These are phyloP conservation scores for Scleroderma bovista DNA, from an alignment of 768 basidiomycete species.

Conservation along the genomic window DNA sequence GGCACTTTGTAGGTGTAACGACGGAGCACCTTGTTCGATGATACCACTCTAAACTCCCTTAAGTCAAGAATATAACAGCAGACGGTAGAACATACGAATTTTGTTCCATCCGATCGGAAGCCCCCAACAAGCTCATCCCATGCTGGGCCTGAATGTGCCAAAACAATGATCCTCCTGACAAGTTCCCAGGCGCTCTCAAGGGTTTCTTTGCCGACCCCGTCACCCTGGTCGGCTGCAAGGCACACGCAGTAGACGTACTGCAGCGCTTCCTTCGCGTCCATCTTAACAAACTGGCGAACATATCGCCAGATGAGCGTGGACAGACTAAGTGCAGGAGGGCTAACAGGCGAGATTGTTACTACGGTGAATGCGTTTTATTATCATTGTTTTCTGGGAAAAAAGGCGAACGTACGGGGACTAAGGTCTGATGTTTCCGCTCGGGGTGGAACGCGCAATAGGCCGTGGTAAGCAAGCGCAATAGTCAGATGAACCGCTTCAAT, in stretches of 20 bases:
- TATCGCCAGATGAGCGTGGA: constrained; percentile 90
- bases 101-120: constrained; percentile 82
- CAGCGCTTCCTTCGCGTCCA: constrained; percentile 89
- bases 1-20: constrained; percentile 66
- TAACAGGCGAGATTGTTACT: constrained; percentile 70
- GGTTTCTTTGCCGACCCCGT: constrained; percentile 77
- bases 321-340: constrained; percentile 70
- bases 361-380: background rate
- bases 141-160: constrained; percentile 69
- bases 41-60: constrained; percentile 59
- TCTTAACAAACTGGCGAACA: constrained; percentile 84
- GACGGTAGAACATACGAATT: constrained; percentile 55
- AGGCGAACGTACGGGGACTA: constrained; percentile 58
- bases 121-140: constrained; percentile 97
- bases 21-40: constrained; percentile 75
- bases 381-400: background rate
- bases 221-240: constrained; percentile 66
- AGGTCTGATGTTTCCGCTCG: constrained; percentile 80
- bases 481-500: constrained; percentile 94
- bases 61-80: background rate
- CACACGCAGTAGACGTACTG: constrained; percentile 91
- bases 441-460: constrained; percentile 78
- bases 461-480: constrained; percentile 89
- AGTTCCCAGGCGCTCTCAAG: constrained; percentile 78
- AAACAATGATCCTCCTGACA: constrained; percentile 69